Percentiles rank a stretch among this genome's conserved stretches.
phyloP scores from a whole-genome alignment of 495 filamentous ascomycete genomes.

The Neurospora sp. region DNA sequence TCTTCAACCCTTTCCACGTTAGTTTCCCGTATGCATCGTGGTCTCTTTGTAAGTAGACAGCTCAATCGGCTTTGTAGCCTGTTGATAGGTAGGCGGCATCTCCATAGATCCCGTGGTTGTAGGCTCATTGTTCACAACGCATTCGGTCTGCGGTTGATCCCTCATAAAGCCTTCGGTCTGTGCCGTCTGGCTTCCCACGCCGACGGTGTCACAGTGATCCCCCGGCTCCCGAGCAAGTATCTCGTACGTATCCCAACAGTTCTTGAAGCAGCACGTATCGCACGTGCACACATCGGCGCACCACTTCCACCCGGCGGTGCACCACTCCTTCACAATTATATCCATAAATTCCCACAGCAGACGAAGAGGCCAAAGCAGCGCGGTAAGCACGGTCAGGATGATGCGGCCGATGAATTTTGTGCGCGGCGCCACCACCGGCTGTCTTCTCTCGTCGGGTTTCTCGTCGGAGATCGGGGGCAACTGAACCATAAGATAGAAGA shows the following conservation, averaged over 20 bases:
- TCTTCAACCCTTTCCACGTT: too few relatives aligned
- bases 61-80: neutral
- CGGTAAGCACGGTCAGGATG: neutral
- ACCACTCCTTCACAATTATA: neutral
- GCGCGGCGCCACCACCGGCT: neutral
- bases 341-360: neutral
- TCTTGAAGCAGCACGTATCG: too few relatives aligned
- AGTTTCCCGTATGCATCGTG: too few relatives aligned
- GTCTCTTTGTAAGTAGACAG: neutral
- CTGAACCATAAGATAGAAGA: too few relatives aligned
- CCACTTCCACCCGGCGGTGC: neutral
- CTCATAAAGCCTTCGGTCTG: neutral
- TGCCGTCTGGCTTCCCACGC: neutral
- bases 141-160: too few relatives aligned
- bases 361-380: neutral
- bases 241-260: too few relatives aligned
- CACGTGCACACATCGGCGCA: neutral
- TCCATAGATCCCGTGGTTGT: neutral
- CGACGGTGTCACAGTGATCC: neutral
- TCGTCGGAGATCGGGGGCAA: too few relatives aligned
- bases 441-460: too few relatives aligned
- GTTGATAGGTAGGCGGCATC: neutral
- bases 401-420: neutral
- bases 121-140: neutral
- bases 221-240: neutral